phyloP scores from a whole-genome alignment of 257 asterid species.

The Verbascum thapsus region DNA sequence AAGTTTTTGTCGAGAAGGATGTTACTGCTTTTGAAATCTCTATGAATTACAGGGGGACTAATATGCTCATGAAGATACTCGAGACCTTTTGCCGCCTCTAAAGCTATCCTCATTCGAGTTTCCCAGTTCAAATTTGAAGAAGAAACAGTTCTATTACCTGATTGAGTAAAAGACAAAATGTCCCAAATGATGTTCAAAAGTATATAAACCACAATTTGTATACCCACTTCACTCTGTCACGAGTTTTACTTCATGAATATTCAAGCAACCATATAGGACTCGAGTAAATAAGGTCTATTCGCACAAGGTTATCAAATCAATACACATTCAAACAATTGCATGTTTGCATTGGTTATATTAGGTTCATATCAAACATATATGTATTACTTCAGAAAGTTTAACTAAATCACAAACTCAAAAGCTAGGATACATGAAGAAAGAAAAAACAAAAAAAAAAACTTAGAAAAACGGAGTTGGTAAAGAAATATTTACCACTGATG shows the following conservation, averaged over 20 bases:
- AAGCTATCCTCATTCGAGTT: constrained; percentile 76
- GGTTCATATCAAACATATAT: too few relatives aligned
- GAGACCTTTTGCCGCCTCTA: constrained; percentile 93
- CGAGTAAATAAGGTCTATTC: too few relatives aligned
- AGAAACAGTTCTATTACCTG: constrained; percentile 53
- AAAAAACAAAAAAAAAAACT: too few relatives aligned
- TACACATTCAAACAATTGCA: too few relatives aligned
- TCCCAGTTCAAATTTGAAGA: constrained; percentile 79
- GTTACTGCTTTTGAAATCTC: constrained; percentile 96
- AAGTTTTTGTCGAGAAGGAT: constrained; percentile 75
- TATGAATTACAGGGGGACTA: constrained; percentile 80
- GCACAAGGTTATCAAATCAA: too few relatives aligned
- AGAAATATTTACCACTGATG: constrained; percentile 44
- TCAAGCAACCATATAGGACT: too few relatives aligned
- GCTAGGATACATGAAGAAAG: too few relatives aligned
- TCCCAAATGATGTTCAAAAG: not conserved
- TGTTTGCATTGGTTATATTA: too few relatives aligned
- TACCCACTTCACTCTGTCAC: too few relatives aligned
- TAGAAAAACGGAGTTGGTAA: not conserved
- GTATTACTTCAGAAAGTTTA: too few relatives aligned
- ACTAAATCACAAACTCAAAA: too few relatives aligned
- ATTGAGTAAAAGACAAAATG: not conserved
- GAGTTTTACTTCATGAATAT: too few relatives aligned
- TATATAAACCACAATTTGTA: not conserved
- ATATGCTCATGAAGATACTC: constrained; percentile 89